Evolutionary conservation across 202 grass and related monocot species (phyloP), one percentile per base, ranked within the genome.

Genomic region (Dendrocalamus latiflorus): DNA sequence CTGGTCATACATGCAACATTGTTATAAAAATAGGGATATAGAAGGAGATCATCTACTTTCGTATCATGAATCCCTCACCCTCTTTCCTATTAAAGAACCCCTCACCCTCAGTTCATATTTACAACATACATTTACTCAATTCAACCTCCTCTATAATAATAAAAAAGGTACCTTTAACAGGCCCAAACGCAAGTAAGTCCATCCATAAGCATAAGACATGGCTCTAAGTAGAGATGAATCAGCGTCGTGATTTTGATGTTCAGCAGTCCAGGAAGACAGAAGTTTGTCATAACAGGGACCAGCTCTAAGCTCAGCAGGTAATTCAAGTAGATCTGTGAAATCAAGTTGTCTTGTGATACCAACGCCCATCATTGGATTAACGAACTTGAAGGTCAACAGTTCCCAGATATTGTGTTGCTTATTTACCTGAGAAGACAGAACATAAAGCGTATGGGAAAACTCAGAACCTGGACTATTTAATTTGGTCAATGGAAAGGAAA

Each of bases 321-420:
- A 88, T 75, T 89, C 66, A 87, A 93, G 87, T 80, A 98, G 43
- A 90, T 98, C 93, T 90, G 77, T 61, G 79, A 93, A 91, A 50
- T 89, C 85, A 78, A 98, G 93, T 87, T 98, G 95, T 88, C 84
- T 93, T 80, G 80, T 93, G 76, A 88, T 82, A 78, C 95, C 95
- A 84, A 89, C 78, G 62, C 87, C 88, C 90, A 98, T 87, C 84
- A 98, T 83, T 57, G 82, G 72, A 83, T 93, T 93, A 45, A 98
- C 83, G 68, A 93, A 90, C 77, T 82, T 95, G 89, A 98, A 98
- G 51, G 87, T 90, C 77, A 95, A 70, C 70, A 91, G 59, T 41
- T 89, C 70, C 89, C 86, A 95, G 20, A 81, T 64, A 82, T 58
- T 88, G 14, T 41, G 63, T 66, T 62, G 81, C 37, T 79, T 91